Percentiles rank a stretch among this genome's conserved stretches.
Evolutionary conservation across 306 rosid species (phyloP).

Genomic region (Carpinus viminea): DNA sequence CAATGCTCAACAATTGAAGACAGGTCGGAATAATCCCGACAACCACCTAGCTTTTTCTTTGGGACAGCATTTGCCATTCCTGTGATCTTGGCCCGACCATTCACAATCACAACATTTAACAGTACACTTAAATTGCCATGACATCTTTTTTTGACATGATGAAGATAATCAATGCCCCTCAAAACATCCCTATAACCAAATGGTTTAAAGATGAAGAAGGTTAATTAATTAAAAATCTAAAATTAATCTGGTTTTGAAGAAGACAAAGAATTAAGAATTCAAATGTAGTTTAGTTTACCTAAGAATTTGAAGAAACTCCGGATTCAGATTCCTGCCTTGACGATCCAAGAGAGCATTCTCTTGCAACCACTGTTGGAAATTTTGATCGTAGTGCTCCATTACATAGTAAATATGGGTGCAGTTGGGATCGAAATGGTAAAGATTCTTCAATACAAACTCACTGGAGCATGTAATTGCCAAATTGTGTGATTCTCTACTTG

Average conservation of each 20-base stretch:
- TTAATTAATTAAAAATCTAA: background rate
- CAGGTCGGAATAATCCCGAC: background rate
- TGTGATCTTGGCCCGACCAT: conserved; percentile 4
- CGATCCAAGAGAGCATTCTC: background rate
- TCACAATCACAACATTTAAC: background rate
- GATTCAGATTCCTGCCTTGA: background rate
- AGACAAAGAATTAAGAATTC: background rate
- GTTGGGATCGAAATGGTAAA: background rate
- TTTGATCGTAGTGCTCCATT: background rate
- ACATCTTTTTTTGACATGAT: background rate
- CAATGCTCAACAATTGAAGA: background rate
- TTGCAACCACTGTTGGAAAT: conserved; percentile 2
- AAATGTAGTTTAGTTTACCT: background rate
- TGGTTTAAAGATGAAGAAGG: background rate
- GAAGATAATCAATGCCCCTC: conserved; percentile 9
- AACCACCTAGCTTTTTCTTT: background rate
- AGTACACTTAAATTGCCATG: background rate
- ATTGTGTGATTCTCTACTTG: background rate
- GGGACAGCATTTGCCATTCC: conserved; percentile 2
- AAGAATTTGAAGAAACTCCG: conserved; percentile 7
- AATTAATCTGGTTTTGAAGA: background rate
- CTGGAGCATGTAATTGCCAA: background rate
- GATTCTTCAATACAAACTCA: background rate
- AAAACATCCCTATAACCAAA: conserved; percentile 1
- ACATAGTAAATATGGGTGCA: background rate